Base-by-base conservation (phyloP, 305 asterid species). In the Fraxinus albicans region DNA sequence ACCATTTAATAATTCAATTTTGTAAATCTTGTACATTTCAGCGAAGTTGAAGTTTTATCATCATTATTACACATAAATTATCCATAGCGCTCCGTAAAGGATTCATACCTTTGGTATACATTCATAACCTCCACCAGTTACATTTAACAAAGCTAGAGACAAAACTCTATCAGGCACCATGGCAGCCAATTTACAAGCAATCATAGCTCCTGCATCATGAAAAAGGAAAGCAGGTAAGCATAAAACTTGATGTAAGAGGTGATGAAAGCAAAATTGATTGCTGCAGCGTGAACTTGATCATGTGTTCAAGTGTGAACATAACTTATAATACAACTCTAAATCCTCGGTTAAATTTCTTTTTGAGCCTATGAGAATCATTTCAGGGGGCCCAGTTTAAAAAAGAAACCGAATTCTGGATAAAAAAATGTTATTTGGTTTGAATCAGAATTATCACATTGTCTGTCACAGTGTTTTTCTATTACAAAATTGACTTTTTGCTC, bases 101-200 rank as follows among this genome's bases (percentile, higher is more conserved):
- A 80, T 55, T 31, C 58, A 73, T 89, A 97, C 99, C 98, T 89
- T 95, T 63, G 99, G 99, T 77, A 97, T 82, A 81, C 98, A 93
- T 90, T 97, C 97, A 84, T 91, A 94, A 84, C 99, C 99, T 85
- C 99, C 99, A 84, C 99, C 99, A 0, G 99, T 97, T 55, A 93
- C 99, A 87, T 97, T 97, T 83, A 95, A 83, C 85, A 96, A 90
- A 86, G 97, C 99, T 90, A 96, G 85, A 81, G 99, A 95, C 36
- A 75, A 86, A 83, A 97, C 77, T 86, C 98, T 88, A 73, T 87
- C 86, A 9, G 98, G 98, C 21, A 88, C 96, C 95, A 94, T 86
- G 77, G 97, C 93, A 72, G 98, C 99, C 89, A 97, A 87, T 89
- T 91, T 97, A 88, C 98, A 93, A 87, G 98, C 88, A 79, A 97